Evolutionary conservation across 208 protist species (phyloP).

Genomic region (Leishmania braziliensis): DNA sequence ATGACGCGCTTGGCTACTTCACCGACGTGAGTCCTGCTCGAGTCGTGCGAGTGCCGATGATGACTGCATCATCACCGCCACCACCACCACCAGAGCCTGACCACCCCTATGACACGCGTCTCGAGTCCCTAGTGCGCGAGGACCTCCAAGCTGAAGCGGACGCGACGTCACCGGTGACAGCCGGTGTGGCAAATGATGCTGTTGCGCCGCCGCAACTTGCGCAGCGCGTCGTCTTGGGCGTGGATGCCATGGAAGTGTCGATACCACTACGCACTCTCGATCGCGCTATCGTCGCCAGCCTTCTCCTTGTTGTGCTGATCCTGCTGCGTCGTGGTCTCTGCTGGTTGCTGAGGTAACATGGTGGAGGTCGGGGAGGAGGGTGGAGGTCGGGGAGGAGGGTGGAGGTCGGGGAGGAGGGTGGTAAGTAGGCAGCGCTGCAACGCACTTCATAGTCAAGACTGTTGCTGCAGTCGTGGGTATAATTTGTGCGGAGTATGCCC

Average conservation of each 20-base stretch:
- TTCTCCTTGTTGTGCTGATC: slow-evolving; percentile 22
- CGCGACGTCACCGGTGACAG: neutral
- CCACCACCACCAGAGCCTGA: neutral
- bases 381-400: neutral
- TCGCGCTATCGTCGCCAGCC: slow-evolving; percentile 20
- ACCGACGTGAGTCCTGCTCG: neutral
- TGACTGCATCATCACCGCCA: neutral
- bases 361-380: neutral
- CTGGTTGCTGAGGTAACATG: slow-evolving; percentile 1
- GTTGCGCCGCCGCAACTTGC: slow-evolving; percentile 6
- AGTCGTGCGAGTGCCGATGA: neutral
- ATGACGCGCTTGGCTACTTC: neutral
- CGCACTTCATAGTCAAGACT: neutral
- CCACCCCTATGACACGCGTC: neutral
- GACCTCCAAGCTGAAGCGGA: slow-evolving; percentile 8
- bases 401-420: neutral
- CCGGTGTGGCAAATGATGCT: neutral
- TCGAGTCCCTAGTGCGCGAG: slow-evolving; percentile 6
- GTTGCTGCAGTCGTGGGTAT: neutral
- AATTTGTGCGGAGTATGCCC: neutral
- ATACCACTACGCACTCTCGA: slow-evolving; percentile 23
- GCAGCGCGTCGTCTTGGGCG: slow-evolving; percentile 14
- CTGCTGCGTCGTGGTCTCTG: slow-evolving; percentile 26
- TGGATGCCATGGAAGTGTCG: slow-evolving; percentile 7
- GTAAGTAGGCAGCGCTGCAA: neutral